Evolutionary conservation across 2,329 filamentous ascomycete species (phyloP).

Genomic region (Thelonectria blattea): DNA sequence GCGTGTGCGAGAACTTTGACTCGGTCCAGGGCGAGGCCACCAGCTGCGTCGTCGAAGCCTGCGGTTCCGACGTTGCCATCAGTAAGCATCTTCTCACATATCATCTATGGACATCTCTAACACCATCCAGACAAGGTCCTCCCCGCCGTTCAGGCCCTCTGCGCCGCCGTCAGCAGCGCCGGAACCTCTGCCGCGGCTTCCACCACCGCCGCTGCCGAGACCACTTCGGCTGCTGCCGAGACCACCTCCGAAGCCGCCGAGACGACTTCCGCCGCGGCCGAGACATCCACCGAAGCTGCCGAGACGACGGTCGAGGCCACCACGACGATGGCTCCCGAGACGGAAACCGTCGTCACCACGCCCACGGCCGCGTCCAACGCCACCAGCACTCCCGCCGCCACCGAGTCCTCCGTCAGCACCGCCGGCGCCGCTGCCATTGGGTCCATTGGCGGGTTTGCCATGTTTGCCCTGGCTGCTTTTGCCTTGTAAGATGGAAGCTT

Average conservation of each 20-base stretch:
- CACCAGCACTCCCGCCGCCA: conserved; percentile 9
- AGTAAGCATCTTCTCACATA: conserved; percentile 38
- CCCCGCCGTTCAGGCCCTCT: conserved; percentile 46
- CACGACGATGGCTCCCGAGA: conserved; percentile 18
- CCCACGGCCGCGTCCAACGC: conserved; percentile 21
- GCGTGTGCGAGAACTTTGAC: conserved; percentile 44
- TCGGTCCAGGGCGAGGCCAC: conserved; percentile 42
- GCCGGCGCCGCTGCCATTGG: conserved; percentile 41
- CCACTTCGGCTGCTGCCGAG: conserved; percentile 10
- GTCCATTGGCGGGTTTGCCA: conserved; percentile 42
- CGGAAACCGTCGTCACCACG: conserved; percentile 18
- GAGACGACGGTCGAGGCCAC: conserved; percentile 18
- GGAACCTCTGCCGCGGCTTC: conserved; percentile 20
- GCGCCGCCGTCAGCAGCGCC: conserved; percentile 30
- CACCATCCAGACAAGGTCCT: conserved; percentile 45
- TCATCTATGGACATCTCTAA: conserved; percentile 21
- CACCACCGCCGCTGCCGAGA: conserved; percentile 16
- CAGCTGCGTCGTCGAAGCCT: conserved; percentile 44
- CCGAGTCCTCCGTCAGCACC: conserved; percentile 28
- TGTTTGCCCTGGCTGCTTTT: conserved; percentile 42
- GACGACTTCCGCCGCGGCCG: conserved; percentile 16
- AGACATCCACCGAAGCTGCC: conserved; percentile 14
- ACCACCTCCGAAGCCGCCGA: conserved; percentile 13
- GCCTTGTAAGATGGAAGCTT: conserved; percentile 42
- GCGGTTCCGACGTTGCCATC: conserved; percentile 46